phyloP scores from a whole-genome alignment of 257 asterid genomes.

The Solanum chiquidenum region DNA sequence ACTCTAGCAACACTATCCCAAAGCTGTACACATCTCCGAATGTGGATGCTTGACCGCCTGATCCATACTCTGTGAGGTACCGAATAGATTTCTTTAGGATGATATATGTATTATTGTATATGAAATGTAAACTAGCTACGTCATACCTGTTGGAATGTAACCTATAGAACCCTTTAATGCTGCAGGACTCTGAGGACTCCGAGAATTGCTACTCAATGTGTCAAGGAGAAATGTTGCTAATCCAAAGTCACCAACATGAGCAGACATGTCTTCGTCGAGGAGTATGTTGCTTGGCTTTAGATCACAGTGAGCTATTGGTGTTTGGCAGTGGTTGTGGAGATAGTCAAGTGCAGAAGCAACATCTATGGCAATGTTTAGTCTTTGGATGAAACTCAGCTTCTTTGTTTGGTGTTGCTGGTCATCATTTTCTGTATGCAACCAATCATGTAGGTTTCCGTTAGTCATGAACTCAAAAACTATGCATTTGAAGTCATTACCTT shows the following conservation, averaged over 20 bases:
- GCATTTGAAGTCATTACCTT: slow-evolving; percentile 30
- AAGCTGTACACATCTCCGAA: slow-evolving; percentile 27
- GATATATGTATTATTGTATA: background rate
- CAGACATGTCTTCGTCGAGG: slow-evolving; percentile 19
- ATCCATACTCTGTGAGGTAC: slow-evolving; percentile 23
- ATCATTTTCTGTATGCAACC: slow-evolving; percentile 10
- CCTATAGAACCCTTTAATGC: slow-evolving; percentile 31
- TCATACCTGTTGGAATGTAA: slow-evolving; percentile 29
- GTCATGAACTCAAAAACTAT: slow-evolving; percentile 21
- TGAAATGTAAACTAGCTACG: background rate
- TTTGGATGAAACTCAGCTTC: slow-evolving; percentile 1
- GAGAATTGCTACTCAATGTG: background rate
- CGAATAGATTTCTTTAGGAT: background rate
- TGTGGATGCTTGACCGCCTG: slow-evolving; percentile 12
- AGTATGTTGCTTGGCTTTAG: slow-evolving; percentile 34
- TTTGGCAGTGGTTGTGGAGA: slow-evolving; percentile 17
- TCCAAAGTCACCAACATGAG: slow-evolving; percentile 35
- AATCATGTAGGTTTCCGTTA: slow-evolving; percentile 25
- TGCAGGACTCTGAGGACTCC: background rate
- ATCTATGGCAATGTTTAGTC: slow-evolving; percentile 20
- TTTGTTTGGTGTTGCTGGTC: background rate
- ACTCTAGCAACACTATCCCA: slow-evolving; percentile 22
- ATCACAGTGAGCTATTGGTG: slow-evolving; percentile 29
- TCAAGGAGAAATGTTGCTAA: slow-evolving; percentile 20
- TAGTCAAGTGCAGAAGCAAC: slow-evolving; percentile 27